Conservation (phyloP, 129 eudicot species). For the Flaveria trinervia region DNA sequence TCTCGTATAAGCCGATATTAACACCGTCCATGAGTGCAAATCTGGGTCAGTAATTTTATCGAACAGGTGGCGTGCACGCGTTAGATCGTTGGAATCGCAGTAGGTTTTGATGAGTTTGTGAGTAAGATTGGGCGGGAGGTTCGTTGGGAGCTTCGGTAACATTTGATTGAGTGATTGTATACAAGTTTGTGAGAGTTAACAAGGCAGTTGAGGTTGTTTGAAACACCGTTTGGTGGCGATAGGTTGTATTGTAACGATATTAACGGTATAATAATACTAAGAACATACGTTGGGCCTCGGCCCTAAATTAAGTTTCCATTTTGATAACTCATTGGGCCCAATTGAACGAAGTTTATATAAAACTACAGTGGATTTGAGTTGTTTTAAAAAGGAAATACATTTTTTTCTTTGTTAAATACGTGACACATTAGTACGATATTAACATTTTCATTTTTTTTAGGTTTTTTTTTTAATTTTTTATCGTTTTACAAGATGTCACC, state of each 20-base stretch:
- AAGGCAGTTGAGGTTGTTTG: background rate
- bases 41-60: conserved; percentile 65
- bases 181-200: conserved; percentile 7
- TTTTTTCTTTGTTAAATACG: too few relatives aligned
- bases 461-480: too few relatives aligned
- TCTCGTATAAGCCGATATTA: conserved; percentile 63
- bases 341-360: too few relatives aligned
- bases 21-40: conserved; percentile 60
- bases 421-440: too few relatives aligned
- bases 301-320: background rate
- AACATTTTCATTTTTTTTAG: too few relatives aligned
- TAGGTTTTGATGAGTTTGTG: conserved; percentile 50
- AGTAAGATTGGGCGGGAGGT: conserved; percentile 54
- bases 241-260: conserved; percentile 14
- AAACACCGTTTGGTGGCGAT: background rate
- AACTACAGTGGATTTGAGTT: too few relatives aligned
- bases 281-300: background rate
- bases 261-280: conserved; percentile 1
- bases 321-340: too few relatives aligned
- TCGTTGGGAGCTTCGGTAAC: conserved; percentile 58
- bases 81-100: conserved; percentile 53
- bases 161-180: conserved; percentile 27
- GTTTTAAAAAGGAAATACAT: too few relatives aligned
- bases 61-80: conserved; percentile 77
- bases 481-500: too few relatives aligned